These are phyloP conservation scores for Theobroma grandiflorum DNA, from an alignment of 441 rosid species.

Conservation along the genomic window DNA sequence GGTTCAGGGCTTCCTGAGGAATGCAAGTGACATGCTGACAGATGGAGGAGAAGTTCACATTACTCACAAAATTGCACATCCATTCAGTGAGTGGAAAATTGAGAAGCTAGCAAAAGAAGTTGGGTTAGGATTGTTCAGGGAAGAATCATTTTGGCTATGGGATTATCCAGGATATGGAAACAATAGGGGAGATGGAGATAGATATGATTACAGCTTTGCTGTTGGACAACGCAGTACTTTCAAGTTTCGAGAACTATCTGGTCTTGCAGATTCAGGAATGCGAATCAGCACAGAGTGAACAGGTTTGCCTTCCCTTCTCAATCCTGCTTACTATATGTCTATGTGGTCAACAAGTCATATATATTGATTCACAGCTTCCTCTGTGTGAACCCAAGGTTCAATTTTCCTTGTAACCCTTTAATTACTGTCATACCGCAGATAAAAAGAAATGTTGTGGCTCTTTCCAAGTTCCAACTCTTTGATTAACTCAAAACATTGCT, in stretches of 20 bases:
- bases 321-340: no score
- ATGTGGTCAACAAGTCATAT: no score
- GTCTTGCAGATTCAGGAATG: not conserved
- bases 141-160: conserved; percentile 21
- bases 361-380: no score
- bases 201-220: not conserved
- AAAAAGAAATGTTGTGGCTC: not conserved
- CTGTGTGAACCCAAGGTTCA: no score
- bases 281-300: not conserved
- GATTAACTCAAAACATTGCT: no score
- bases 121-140: conserved; percentile 27
- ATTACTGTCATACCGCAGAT: not conserved
- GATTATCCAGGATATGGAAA: conserved; percentile 42
- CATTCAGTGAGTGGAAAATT: conserved; percentile 37
- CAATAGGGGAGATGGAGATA: conserved; percentile 38
- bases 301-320: no score
- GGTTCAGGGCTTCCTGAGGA: conserved; percentile 41
- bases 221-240: not conserved
- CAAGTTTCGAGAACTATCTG: not conserved
- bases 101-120: conserved; percentile 26
- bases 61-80: conserved; percentile 42
- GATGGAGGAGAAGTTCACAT: conserved; percentile 42
- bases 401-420: not conserved
- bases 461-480: no score
- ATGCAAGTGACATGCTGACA: conserved; percentile 38